Percentiles rank a stretch among this genome's conserved stretches.
Conservation (phyloP, 176 grass and related monocot species). For the Rhynchospora tenuis region DNA sequence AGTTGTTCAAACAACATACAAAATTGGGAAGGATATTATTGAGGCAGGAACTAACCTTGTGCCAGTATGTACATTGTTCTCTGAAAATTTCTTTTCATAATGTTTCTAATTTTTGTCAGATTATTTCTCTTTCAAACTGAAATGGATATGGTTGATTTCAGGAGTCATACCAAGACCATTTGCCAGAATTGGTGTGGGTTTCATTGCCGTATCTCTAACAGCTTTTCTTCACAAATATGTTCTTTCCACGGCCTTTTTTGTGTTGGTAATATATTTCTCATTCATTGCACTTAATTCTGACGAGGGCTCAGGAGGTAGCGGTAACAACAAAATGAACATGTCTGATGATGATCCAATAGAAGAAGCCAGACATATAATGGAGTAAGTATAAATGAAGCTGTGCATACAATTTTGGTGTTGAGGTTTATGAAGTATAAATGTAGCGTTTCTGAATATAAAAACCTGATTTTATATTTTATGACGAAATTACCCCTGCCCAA, state of each 20-base stretch:
- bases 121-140: background rate
- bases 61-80: constrained; percentile 41
- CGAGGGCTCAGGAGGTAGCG: constrained; percentile 34
- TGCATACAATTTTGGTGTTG: no score
- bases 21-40: constrained; percentile 37
- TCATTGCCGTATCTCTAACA: constrained; percentile 24
- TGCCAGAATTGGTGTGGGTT: constrained; percentile 60
- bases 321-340: background rate
- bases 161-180: constrained; percentile 72
- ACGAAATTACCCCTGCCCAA: no score
- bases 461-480: no score
- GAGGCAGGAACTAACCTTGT: constrained; percentile 59
- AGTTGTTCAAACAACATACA: no score
- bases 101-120: background rate
- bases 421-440: no score
- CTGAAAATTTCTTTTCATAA: background rate
- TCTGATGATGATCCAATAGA: constrained; percentile 48
- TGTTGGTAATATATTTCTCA: constrained; percentile 46
- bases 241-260: constrained; percentile 62
- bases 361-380: constrained; percentile 83
- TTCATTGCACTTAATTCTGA: constrained; percentile 71
- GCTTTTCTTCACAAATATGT: constrained; percentile 75
- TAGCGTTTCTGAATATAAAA: no score
- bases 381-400: constrained; percentile 69
- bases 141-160: constrained; percentile 31